Conservation (phyloP, 2,329 filamentous ascomycete species). For the Penicillium aurantiogriseum region DNA sequence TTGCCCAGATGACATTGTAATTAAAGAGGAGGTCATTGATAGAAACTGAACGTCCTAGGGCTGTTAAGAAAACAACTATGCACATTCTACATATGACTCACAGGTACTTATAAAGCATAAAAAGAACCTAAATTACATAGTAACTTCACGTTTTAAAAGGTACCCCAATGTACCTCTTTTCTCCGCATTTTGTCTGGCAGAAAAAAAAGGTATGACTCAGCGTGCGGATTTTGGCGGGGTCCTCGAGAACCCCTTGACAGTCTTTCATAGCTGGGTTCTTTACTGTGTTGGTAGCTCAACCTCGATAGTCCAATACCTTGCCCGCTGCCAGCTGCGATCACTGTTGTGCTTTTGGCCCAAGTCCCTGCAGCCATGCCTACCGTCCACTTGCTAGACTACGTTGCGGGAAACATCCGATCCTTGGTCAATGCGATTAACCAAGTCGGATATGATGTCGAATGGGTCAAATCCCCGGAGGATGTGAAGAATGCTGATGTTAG, state of each 20-base stretch:
- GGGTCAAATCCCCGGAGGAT: conserved; percentile 82
- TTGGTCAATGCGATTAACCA: conserved; percentile 98
- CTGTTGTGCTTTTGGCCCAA: conserved; percentile 1
- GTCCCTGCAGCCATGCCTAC: conserved; percentile 41
- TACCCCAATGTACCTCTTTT: not conserved
- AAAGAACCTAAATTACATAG: not conserved
- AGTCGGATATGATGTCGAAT: conserved; percentile 87
- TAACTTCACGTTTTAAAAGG: not conserved
- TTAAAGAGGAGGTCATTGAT: not conserved
- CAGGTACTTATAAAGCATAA: not conserved
- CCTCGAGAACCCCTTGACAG: conserved; percentile 3
- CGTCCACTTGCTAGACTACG: conserved; percentile 69
- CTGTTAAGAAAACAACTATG: not conserved
- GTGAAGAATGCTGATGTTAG: conserved; percentile 79
- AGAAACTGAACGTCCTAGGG: not conserved
- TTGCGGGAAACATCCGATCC: conserved; percentile 93
- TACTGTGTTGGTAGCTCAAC: conserved; percentile 9
- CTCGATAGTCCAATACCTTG: conserved; percentile 6
- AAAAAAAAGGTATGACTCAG: conserved; percentile 29
- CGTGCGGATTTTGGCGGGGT: conserved; percentile 20
- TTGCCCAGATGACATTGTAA: not conserved
- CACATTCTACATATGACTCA: not conserved
- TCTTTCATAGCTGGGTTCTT: not conserved
- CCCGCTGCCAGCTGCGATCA: not conserved
- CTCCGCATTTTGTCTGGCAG: conserved; percentile 20